These are phyloP conservation scores for Bipolaris oryzae DNA, from an alignment of 2,329 filamentous ascomycete species.

Conservation along the genomic window DNA sequence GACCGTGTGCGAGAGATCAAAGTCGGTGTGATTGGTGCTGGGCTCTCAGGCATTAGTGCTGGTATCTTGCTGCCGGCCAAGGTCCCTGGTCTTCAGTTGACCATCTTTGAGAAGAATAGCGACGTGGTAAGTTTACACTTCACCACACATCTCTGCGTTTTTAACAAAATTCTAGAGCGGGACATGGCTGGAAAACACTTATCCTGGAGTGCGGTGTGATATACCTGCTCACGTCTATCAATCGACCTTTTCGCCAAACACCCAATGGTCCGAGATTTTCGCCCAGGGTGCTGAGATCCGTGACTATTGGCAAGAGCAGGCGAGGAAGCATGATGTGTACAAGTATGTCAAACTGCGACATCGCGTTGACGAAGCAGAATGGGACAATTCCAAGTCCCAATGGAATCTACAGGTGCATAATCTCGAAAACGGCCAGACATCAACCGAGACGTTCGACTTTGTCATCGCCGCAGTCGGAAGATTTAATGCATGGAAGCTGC, in stretches of 20 bases:
- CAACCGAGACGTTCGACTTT: conserved; percentile 37
- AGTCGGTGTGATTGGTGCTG: conserved; percentile 69
- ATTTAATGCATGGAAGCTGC: conserved; percentile 43
- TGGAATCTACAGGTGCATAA: conserved; percentile 65
- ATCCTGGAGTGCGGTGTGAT: conserved; percentile 43
- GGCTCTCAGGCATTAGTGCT: conserved; percentile 67
- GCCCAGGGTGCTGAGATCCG: conserved; percentile 50
- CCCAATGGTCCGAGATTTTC: conserved; percentile 52
- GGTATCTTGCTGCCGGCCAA: conserved; percentile 71
- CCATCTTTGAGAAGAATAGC: conserved; percentile 57
- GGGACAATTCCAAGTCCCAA: conserved; percentile 53
- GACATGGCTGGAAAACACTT: conserved; percentile 47
- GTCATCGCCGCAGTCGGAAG: conserved; percentile 46
- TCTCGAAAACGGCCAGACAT: conserved; percentile 52
- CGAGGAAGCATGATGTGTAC: conserved; percentile 50
- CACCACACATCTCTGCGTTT: background rate
- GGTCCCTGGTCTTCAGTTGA: conserved; percentile 68
- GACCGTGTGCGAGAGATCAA: conserved; percentile 44
- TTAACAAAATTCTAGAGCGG: conserved; percentile 26
- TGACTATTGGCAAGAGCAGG: conserved; percentile 50
- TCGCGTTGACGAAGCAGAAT: conserved; percentile 47
- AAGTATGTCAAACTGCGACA: conserved; percentile 48
- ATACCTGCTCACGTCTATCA: conserved; percentile 50
- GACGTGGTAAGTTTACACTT: conserved; percentile 30
- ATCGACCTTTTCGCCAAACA: conserved; percentile 53